Base-by-base conservation (phyloP, 768 basidiomycete species). In the Mycena rosella region DNA sequence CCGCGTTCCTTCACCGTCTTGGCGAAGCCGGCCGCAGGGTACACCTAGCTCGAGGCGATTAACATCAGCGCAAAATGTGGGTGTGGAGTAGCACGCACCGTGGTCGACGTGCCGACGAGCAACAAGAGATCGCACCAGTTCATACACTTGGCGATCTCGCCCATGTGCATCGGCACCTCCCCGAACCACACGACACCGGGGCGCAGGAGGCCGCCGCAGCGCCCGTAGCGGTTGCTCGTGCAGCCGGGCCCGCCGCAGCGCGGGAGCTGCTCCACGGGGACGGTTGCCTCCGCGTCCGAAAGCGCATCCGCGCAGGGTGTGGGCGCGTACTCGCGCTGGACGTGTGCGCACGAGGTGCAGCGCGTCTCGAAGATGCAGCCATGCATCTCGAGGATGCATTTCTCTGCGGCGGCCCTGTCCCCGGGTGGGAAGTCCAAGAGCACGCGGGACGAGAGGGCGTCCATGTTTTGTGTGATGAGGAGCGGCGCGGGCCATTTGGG, bases 161-260 rank as follows among this genome's bases (percentile, higher is more conserved):
- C 72, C 64, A 80, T 32, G 34, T 74, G 70, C 11, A 63, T 49
- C 4, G 78, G 76, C n/a, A 59, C 62, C 68, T 84, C 83, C 0
- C 77, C 81, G 64, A 83, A 84, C 83, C 83, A 83, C 7, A 84
- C 79, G 6, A 83, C 81, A 2, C 72, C 80, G 0, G 84, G 83
- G 3, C 83, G 70, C 22, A 74, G 53, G 20, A 83, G 74, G 2
- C 72, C 76, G 11, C 73, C 74, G 53, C 81, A 82, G 42, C 65
- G 59, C 51, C 65, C 59, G 38, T 66, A 60, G 44, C 65, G 65
- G 45, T 60, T 66, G 44, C 24, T 66, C 22, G 58, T 55, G 45
- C 58, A 54, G 36, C 26, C 44, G 14, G 65, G 52, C 0, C 65
- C 49, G 26, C 49, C 48, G 63, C 80, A 79, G 27, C 70, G 74